These are phyloP conservation scores for Phytophthora pini DNA, from an alignment of 352 stramenopile genomes.

Conservation along the genomic window DNA sequence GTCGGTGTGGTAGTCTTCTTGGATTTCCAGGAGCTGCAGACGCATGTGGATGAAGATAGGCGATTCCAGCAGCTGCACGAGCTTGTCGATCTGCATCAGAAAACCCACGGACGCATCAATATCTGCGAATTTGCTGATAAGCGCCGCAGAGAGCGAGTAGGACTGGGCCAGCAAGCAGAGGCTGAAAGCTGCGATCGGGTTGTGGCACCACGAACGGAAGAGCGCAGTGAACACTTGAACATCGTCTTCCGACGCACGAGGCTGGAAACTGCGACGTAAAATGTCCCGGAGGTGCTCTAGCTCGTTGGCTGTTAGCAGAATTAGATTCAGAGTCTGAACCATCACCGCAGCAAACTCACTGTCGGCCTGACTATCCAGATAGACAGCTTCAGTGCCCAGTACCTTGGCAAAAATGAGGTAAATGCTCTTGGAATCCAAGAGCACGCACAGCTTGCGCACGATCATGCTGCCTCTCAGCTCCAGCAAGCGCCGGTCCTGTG, in stretches of 20 bases:
- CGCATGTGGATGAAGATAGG: slow-evolving; percentile 99
- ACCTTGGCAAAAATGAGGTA: slow-evolving; percentile 98
- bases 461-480: slow-evolving; percentile 98
- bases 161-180: slow-evolving; percentile 98
- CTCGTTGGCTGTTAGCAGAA: slow-evolving; percentile 98
- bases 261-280: slow-evolving; percentile 80
- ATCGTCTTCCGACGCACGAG: slow-evolving; percentile 71
- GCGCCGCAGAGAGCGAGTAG: slow-evolving; percentile 96
- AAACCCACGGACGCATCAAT: slow-evolving; percentile 98
- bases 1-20: slow-evolving; percentile 93
- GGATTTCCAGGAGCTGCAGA: slow-evolving; percentile 97
- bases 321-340: slow-evolving; percentile 99
- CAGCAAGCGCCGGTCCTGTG: slow-evolving; percentile 79
- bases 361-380: slow-evolving; percentile 62
- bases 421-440: slow-evolving; percentile 98
- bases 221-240: slow-evolving; percentile 84
- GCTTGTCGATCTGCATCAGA: slow-evolving; percentile 99
- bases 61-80: slow-evolving; percentile 99
- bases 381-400: slow-evolving; percentile 73
- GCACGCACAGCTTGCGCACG: slow-evolving; percentile 97
- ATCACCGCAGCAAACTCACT: slow-evolving; percentile 98
- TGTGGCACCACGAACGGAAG: slow-evolving; percentile 97
- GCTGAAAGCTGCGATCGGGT: slow-evolving; percentile 97
- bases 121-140: slow-evolving; percentile 97
- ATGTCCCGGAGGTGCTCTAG: slow-evolving; percentile 90